These are phyloP conservation scores for Sapria himalayana DNA, from an alignment of 345 rosid species.

Conservation along the genomic window DNA sequence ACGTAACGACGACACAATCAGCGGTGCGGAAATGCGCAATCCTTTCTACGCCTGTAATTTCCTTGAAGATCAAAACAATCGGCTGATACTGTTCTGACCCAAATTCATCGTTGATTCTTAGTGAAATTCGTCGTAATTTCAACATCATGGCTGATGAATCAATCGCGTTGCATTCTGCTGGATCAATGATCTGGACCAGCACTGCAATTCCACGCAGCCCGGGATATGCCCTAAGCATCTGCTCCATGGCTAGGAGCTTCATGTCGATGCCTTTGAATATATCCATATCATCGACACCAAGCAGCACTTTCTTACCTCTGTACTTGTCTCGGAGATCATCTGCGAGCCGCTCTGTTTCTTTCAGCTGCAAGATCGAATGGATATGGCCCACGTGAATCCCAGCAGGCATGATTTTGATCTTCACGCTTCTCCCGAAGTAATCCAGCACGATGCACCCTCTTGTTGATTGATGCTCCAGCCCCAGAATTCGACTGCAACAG, in stretches of 20 bases:
- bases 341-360: slow-evolving; percentile 10
- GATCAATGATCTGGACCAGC: slow-evolving; percentile 20
- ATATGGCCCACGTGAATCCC: slow-evolving; percentile 25
- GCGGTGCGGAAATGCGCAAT: slow-evolving; percentile 18
- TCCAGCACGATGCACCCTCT: slow-evolving; percentile 25
- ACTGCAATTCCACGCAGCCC: slow-evolving; percentile 15
- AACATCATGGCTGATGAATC: slow-evolving; percentile 11
- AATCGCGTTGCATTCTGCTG: slow-evolving; percentile 17
- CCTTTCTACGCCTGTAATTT: slow-evolving; percentile 13
- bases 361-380: slow-evolving; percentile 12
- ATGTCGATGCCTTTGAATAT: slow-evolving; percentile 20
- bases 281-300: slow-evolving; percentile 22
- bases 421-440: slow-evolving; percentile 24
- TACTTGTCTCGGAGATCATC: slow-evolving; percentile 13
- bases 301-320: slow-evolving; percentile 14
- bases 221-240: slow-evolving; percentile 16
- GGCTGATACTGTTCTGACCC: slow-evolving; percentile 20
- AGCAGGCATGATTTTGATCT: slow-evolving; percentile 24
- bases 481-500: slow-evolving; percentile 32
- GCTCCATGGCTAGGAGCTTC: slow-evolving; percentile 19
- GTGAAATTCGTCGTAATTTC: slow-evolving; percentile 12
- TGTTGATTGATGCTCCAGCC: slow-evolving; percentile 24
- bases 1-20: slow-evolving; percentile 22
- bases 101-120: slow-evolving; percentile 15
- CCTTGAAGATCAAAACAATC: slow-evolving; percentile 13